Evolutionary conservation across 768 basidiomycete genomes (phyloP), one percentile per base, ranked within the genome.

Genomic region (Erythrobasidium yunnanense): DNA sequence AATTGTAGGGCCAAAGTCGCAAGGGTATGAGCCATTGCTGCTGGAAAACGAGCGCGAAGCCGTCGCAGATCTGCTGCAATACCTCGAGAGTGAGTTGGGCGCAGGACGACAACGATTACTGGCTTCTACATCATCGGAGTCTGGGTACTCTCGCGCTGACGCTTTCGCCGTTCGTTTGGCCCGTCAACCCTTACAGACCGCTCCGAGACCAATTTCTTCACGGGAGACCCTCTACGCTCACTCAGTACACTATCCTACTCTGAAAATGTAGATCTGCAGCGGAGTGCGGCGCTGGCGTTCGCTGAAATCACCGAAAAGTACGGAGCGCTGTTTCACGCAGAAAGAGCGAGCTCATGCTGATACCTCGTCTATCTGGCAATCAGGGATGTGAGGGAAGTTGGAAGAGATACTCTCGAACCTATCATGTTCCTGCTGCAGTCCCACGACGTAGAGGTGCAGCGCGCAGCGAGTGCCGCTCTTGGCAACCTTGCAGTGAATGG

Each of bases 401-500:
- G 88, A 15, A 82, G 95, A 69, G 95, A 97, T 76, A 99, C 95
- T 20, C 83, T 99, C 72, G 95, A 99, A 77, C 95, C 95, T 55
- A 92, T 99, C 68, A 84, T 97, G 65, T 99, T 95, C 78, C 84
- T 99, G 69, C 82, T 99, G 70, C 88, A 90, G 73, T 91, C 88
- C 74, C 95, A 97, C 77, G 95, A 99, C 77, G 90, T 90, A 57
- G 95, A 99, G 78, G 95, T 99, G 57, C 95, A 99, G 78, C 84
- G 95, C 74, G 95, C 95, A 30, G 93, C 93, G 33, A 90, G 88
- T 76, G 95, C 95, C 53, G 95, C 95, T 20, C 81, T 99, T 63
- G 95, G 95, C 29, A 99, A 99, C 77, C 78, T 99, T 68, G 95
- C 93, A 23, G 95, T 99, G 66, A 97, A 99, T 77, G 88, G 93